phyloP scores from a whole-genome alignment of 345 rosid genomes.

The Acer negundo region DNA sequence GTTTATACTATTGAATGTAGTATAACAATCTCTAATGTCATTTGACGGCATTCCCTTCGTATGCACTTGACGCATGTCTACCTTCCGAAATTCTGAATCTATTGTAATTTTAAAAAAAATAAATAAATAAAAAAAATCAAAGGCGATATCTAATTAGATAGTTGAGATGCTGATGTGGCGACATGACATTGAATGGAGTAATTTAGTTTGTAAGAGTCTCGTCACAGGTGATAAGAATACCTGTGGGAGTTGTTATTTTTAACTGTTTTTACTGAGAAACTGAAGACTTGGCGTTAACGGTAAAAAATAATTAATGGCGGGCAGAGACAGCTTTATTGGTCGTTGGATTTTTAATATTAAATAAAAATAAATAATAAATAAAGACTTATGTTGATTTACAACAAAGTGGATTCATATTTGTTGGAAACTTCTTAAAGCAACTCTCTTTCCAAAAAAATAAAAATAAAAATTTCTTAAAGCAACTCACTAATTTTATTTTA shows the following conservation, averaged over 20 bases:
- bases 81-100: no score
- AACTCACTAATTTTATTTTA: no score
- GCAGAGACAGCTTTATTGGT: slow-evolving; percentile 19
- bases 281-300: slow-evolving; percentile 33
- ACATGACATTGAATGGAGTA: neutral
- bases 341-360: slow-evolving; percentile 6
- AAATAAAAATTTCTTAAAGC: no score
- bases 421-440: slow-evolving; percentile 16
- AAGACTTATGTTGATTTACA: neutral
- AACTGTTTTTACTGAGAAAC: neutral
- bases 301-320: slow-evolving; percentile 13
- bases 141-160: no score
- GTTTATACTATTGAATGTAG: no score
- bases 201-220: neutral
- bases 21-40: no score
- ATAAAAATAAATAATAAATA: neutral
- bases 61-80: no score
- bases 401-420: neutral
- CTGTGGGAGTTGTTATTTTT: neutral
- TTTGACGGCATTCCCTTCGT: no score
- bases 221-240: neutral
- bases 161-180: neutral
- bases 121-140: no score
- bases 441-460: neutral
- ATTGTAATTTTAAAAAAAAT: no score